Evolutionary conservation across 495 filamentous ascomycete species (phyloP).

Genomic region (Margaritispora aquatica): DNA sequence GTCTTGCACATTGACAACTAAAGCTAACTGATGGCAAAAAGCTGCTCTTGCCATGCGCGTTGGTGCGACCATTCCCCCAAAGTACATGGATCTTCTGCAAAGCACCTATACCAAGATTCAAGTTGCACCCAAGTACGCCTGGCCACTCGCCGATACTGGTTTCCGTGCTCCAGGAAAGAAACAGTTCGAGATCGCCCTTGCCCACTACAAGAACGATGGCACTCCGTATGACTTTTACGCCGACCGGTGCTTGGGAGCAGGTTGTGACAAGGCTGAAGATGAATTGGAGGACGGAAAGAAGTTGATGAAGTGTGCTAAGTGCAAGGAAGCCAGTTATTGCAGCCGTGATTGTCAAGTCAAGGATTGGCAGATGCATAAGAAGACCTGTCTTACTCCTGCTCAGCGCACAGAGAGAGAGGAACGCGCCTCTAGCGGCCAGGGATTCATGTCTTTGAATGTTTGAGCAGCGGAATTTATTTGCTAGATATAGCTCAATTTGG

Average conservation of each 20-base stretch:
- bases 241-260: background rate
- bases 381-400: constrained; percentile 5
- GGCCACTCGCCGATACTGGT: background rate
- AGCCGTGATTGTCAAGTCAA: constrained; percentile 4
- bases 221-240: constrained; percentile 9
- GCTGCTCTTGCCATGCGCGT: constrained; percentile 11
- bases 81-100: constrained; percentile 1
- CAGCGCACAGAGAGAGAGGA: constrained; percentile 1
- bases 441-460: background rate
- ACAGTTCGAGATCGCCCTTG: constrained; percentile 5
- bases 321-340: constrained; percentile 1
- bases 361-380: constrained; percentile 10
- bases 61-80: constrained; percentile 2
- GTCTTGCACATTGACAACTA: background rate
- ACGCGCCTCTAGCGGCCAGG: background rate
- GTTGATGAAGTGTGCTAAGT: constrained; percentile 9
- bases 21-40: background rate
- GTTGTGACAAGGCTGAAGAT: background rate
- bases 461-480: too few species aligned
- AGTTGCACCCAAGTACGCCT: constrained; percentile 4
- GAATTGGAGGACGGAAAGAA: background rate
- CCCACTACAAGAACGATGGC: constrained; percentile 11
- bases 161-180: constrained; percentile 4
- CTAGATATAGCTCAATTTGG: too few species aligned
- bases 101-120: background rate